Evolutionary conservation across 208 protist species (phyloP).

Genomic region (Wallacemonas sp.): DNA sequence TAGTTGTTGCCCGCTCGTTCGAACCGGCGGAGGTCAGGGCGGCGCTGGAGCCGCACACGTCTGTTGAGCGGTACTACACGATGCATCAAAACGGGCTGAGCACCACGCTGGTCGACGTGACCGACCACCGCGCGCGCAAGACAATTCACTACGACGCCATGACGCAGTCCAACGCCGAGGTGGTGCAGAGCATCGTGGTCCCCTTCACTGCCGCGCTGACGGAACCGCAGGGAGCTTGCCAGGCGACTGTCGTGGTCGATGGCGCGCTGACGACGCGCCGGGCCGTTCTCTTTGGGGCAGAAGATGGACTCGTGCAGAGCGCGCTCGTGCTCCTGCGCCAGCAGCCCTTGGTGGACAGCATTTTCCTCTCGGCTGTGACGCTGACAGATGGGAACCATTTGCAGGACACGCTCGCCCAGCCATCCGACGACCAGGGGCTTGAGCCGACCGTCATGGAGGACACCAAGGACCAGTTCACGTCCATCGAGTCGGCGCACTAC

Average conservation of each 20-base stretch:
- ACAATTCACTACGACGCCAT: constrained; percentile 53
- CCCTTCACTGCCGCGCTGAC: constrained; percentile 51
- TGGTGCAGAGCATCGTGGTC: constrained; percentile 38
- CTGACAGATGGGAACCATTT: constrained; percentile 62
- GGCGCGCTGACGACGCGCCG: constrained; percentile 35
- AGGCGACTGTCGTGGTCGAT: constrained; percentile 65
- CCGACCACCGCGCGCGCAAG: constrained; percentile 64
- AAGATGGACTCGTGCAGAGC: constrained; percentile 43
- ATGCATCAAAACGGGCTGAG: constrained; percentile 33
- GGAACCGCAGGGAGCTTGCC: constrained; percentile 31
- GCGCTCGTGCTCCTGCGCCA: constrained; percentile 20
- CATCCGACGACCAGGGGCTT: background rate
- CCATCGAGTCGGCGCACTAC: constrained; percentile 64
- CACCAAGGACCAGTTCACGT: constrained; percentile 61
- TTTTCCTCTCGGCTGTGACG: constrained; percentile 57
- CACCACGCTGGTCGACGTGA: constrained; percentile 62
- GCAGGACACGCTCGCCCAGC: constrained; percentile 29
- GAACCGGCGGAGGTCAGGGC: constrained; percentile 7
- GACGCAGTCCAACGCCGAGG: constrained; percentile 15
- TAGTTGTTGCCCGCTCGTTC: constrained; percentile 5
- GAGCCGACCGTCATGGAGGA: constrained; percentile 73
- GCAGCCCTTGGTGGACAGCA: constrained; percentile 24
- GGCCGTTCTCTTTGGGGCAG: constrained; percentile 36
- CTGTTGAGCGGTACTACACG: constrained; percentile 58
- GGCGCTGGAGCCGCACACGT: background rate